A percentile compares a stretch with the other conserved stretches of the same genome.
Conservation (phyloP, 208 protist genomes). For the Trichomonas vaginalis region DNA sequence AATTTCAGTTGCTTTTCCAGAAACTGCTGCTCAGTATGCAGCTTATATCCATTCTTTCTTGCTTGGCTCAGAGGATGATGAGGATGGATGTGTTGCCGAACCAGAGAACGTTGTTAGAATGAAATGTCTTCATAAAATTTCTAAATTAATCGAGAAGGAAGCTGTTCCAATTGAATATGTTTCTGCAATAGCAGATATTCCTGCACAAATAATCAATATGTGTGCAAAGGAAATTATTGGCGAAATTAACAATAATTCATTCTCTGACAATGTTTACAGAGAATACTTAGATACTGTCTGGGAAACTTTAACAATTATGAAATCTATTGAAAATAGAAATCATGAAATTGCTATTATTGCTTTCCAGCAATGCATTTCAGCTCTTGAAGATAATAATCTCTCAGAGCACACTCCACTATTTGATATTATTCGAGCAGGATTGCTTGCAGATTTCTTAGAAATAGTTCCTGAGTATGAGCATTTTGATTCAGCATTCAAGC, state of each 20-base stretch:
- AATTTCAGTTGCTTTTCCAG: not conserved
- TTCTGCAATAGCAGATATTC: not conserved
- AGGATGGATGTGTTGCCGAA: not conserved
- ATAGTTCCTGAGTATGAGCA: not conserved
- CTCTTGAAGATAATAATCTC: not conserved
- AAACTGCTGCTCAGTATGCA: not conserved
- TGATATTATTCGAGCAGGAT: not conserved
- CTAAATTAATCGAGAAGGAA: not conserved
- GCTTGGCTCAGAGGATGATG: not conserved
- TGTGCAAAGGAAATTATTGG: not conserved
- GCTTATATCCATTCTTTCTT: not conserved
- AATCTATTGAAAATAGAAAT: not conserved
- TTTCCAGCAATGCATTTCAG: not conserved
- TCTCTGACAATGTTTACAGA: not conserved
- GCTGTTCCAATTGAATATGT: not conserved
- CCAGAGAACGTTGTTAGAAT: not conserved
- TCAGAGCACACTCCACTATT: not conserved
- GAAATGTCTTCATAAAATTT: not conserved
- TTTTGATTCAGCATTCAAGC: not conserved
- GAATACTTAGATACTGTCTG: not conserved
- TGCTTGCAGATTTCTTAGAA: not conserved
- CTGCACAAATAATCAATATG: not conserved
- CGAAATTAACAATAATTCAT: not conserved
- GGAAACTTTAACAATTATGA: not conserved
- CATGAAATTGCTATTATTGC: not conserved